Evolutionary conservation across 257 asterid genomes (phyloP).

Genomic region (Lavandula angustifolia): DNA sequence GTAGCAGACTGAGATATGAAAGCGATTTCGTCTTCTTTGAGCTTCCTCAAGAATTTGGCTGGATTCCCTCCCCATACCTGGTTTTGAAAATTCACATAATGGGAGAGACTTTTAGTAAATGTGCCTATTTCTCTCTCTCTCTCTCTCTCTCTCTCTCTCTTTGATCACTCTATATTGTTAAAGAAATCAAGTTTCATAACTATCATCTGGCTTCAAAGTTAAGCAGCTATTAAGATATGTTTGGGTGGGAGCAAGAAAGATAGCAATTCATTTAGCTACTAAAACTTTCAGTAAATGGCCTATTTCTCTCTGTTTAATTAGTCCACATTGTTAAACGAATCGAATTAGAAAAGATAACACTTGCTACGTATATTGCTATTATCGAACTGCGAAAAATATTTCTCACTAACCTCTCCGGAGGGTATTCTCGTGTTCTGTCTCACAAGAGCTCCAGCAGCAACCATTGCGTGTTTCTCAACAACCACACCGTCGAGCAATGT

Average conservation of each 20-base stretch:
- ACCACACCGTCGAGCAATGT: constrained; percentile 94
- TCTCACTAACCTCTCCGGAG: constrained; percentile 71
- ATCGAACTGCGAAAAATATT: neutral
- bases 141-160: constrained; percentile 20
- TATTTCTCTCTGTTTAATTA: constrained; percentile 9
- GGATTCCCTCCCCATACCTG: constrained; percentile 99
- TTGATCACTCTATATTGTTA: constrained; percentile 1
- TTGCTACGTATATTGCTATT: neutral
- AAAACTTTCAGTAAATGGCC: neutral
- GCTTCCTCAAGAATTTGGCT: constrained; percentile 91
- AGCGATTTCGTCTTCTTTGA: constrained; percentile 79
- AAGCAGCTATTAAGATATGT: constrained; percentile 21
- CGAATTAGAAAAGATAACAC: neutral
- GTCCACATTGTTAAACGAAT: constrained; percentile 4
- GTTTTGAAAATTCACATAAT: constrained; percentile 21
- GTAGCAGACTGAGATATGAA: constrained; percentile 82
- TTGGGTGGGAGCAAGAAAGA: constrained; percentile 4
- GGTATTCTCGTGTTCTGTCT: constrained; percentile 89
- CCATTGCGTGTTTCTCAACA: constrained; percentile 92
- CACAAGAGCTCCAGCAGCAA: constrained; percentile 99
- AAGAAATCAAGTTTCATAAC: neutral
- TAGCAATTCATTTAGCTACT: constrained; percentile 14
- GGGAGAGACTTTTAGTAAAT: neutral
- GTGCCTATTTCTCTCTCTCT: constrained; percentile 1
- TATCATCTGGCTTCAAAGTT: neutral